These are phyloP conservation scores for Penicillium verrucosum DNA, from an alignment of 2,329 filamentous ascomycete species.

Conservation along the genomic window DNA sequence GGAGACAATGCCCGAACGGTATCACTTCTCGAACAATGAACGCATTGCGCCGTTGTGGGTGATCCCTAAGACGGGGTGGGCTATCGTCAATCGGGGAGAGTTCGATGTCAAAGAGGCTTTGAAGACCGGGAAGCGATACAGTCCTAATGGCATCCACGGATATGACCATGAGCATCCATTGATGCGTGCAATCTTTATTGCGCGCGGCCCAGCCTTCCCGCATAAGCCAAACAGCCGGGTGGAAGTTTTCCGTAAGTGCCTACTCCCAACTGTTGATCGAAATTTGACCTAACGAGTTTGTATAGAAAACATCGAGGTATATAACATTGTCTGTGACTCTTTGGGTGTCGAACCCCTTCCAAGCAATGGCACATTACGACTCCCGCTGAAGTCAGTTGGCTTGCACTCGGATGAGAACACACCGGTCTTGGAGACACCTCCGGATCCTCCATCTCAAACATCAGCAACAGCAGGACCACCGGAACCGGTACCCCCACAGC, in stretches of 20 bases:
- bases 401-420: constrained; percentile 43
- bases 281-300: constrained; percentile 1
- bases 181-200: constrained; percentile 95
- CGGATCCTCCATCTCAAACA: constrained; percentile 32
- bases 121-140: constrained; percentile 64
- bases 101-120: constrained; percentile 70
- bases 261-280: not conserved
- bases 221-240: constrained; percentile 77
- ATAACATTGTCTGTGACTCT: constrained; percentile 91
- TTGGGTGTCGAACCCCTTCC: constrained; percentile 68
- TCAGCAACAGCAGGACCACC: constrained; percentile 2
- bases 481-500: constrained; percentile 2
- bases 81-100: constrained; percentile 75
- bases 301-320: constrained; percentile 87
- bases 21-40: constrained; percentile 83
- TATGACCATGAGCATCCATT: constrained; percentile 93
- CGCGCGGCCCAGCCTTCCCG: constrained; percentile 86
- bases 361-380: constrained; percentile 79
- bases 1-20: constrained; percentile 84
- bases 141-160: constrained; percentile 82
- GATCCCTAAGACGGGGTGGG: constrained; percentile 88
- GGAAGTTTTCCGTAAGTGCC: constrained; percentile 74
- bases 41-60: constrained; percentile 96
- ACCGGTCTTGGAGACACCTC: constrained; percentile 31
- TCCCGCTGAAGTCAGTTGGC: constrained; percentile 46